These are phyloP conservation scores for Somion occarium DNA, from an alignment of 1,284 basidiomycete species.

Conservation along the genomic window DNA sequence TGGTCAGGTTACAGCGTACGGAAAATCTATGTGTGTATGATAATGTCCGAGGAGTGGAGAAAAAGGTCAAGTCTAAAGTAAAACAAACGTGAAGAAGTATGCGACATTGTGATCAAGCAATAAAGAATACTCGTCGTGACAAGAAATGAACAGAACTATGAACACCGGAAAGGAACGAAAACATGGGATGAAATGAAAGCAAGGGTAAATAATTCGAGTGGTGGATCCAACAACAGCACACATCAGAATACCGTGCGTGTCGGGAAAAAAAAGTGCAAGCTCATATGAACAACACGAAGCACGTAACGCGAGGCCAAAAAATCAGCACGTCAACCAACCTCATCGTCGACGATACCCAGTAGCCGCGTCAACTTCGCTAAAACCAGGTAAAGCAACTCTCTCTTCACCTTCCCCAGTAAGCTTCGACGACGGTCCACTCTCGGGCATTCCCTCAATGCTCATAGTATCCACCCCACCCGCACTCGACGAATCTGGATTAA, in stretches of 20 bases:
- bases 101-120: no score
- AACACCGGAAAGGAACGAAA: background rate
- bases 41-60: no score
- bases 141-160: background rate
- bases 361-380: constrained; percentile 59
- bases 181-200: background rate
- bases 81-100: no score
- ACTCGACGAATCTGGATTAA: constrained; percentile 20
- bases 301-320: background rate
- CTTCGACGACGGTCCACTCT: constrained; percentile 15
- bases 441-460: background rate
- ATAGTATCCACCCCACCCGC: background rate
- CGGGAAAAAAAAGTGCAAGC: background rate
- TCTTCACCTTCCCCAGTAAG: constrained; percentile 20
- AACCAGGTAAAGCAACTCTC: constrained; percentile 48
- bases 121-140: no score
- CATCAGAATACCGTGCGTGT: background rate
- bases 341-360: constrained; percentile 23
- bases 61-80: no score
- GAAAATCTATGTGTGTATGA: no score
- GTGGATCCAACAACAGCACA: background rate
- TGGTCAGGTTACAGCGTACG: no score
- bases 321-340: background rate
- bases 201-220: background rate
- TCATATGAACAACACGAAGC: background rate